Percentiles rank a stretch among this genome's conserved stretches.
phyloP scores from a whole-genome alignment of 2,329 filamentous ascomycete species.

The Gliomastix tumulicola region DNA sequence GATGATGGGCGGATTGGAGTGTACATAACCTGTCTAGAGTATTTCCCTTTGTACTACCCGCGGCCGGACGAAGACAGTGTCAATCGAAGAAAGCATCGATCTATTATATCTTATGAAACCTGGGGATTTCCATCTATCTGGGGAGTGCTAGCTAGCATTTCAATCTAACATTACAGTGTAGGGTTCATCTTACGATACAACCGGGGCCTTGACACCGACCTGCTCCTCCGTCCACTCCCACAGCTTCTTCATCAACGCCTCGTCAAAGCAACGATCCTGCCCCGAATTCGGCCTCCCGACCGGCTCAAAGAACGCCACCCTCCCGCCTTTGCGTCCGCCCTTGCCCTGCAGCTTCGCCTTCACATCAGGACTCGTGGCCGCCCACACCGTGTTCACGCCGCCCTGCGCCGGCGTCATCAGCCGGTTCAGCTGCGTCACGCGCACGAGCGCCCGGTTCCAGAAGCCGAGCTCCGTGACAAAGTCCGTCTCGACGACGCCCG shows the following conservation, averaged over 20 bases:
- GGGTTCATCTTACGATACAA: too few relatives aligned
- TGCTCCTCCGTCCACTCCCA: not conserved
- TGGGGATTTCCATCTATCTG: too few relatives aligned
- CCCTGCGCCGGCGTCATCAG: not conserved
- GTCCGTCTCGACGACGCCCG: constrained; percentile 1
- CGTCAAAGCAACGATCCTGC: not conserved
- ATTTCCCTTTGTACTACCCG: too few relatives aligned
- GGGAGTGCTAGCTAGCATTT: too few relatives aligned
- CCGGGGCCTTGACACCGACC: too few relatives aligned
- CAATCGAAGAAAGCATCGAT: too few relatives aligned
- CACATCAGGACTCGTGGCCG: not conserved
- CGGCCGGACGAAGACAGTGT: too few relatives aligned
- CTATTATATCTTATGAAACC: too few relatives aligned
- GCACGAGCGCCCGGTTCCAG: not conserved
- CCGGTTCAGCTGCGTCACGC: not conserved
- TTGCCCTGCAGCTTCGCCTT: not conserved
- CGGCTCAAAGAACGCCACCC: not conserved
- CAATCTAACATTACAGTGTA: too few relatives aligned
- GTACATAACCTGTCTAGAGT: too few relatives aligned
- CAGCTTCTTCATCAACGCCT: not conserved
- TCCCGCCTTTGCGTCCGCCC: too few relatives aligned
- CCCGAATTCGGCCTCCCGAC: too few relatives aligned
- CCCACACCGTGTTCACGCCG: not conserved
- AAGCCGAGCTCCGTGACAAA: not conserved
- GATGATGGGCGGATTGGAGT: not conserved